Base-by-base conservation (phyloP, 108 stramenopile species). In the Skeletonema grethae region DNA sequence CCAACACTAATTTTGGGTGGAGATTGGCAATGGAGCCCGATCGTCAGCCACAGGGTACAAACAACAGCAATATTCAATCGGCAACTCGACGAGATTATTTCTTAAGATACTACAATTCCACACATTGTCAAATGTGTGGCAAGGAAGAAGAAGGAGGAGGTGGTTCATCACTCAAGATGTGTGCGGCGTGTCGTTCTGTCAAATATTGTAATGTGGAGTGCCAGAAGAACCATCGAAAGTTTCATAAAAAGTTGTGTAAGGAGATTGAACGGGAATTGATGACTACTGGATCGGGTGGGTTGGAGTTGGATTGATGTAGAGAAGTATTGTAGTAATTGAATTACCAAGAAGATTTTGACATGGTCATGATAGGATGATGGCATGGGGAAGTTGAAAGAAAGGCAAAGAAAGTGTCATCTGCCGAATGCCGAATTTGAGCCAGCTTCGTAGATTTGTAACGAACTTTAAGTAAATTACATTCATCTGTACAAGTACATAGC, bases 51-150 rank as follows among this genome's bases (percentile, higher is more conserved):
- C 10, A 9, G 60, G 60, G 38, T 31, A 61, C 60, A 16, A 36
- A 36, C 30, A 24, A 18, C 1, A 32, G 12, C 7, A 3, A 29
- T 15, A 35, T 61, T 32, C 60, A 61, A 36, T 36, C 60, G 60
- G 60, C 60, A 61, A 61, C 60, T 18, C 20, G 35, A 36, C 60
- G 60, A 7, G 60, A 61, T 61, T 61, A 61, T 20, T 61, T 61
- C 7, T 22, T 53, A 6, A 6, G 50, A 24, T n/a, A 24, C 22
- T 53, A n/a, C 18, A 22, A 20, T 22, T 53, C 50, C 8, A 53
- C 50, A 0, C 50, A 53, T 53, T 53, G 50, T 22, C 15, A 34
- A 34, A 7, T 5, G 4, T 34, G 32, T 34, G 32, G 32, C 4
- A 34, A 34, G 32, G 32, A 34, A 34, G 32, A 34, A 28, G 25